Conservation (phyloP, 2,329 filamentous ascomycete genomes). For the Aulographum hederae region DNA sequence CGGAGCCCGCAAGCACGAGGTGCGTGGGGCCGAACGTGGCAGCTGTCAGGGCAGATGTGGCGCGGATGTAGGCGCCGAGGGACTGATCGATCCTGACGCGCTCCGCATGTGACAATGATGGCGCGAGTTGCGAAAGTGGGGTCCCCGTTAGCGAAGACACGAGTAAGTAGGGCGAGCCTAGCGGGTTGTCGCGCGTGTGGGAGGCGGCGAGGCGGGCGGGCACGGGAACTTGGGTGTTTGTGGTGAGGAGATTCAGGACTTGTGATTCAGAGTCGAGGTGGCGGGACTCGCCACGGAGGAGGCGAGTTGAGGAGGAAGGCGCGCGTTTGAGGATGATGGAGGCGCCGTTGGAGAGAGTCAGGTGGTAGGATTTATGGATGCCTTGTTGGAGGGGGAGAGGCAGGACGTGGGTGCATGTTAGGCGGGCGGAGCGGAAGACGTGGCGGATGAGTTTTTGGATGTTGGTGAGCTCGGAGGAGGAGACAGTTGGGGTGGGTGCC, state of each 20-base stretch:
- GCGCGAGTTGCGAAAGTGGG: conserved; percentile 13
- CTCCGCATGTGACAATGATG: conserved; percentile 16
- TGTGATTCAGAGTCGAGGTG: conserved; percentile 20
- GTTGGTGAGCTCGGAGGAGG: too few species aligned
- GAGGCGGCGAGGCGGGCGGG: conserved; percentile 18
- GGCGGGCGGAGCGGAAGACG: too few species aligned
- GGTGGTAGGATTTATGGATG: background rate
- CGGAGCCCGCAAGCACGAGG: conserved; percentile 25
- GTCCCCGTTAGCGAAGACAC: conserved; percentile 16
- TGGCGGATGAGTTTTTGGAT: background rate
- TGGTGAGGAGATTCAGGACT: conserved; percentile 18
- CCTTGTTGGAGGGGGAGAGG: background rate
- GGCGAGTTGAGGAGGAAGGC: conserved; percentile 17
- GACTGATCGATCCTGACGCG: conserved; percentile 20
- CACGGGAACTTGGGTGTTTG: conserved; percentile 17
- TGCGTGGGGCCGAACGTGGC: conserved; percentile 31
- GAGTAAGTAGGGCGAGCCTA: conserved; percentile 16
- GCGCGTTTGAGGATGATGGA: conserved; percentile 23
- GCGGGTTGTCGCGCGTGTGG: conserved; percentile 4
- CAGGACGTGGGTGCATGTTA: too few species aligned
- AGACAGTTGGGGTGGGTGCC: too few species aligned
- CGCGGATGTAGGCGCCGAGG: conserved; percentile 20
- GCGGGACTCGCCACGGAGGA: conserved; percentile 24
- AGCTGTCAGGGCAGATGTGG: conserved; percentile 26
- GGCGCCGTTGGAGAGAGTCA: conserved; percentile 12